These are phyloP conservation scores for Scheffersomyces segobiensis DNA, from an alignment of 1,139 yeast species.

Conservation along the genomic window DNA sequence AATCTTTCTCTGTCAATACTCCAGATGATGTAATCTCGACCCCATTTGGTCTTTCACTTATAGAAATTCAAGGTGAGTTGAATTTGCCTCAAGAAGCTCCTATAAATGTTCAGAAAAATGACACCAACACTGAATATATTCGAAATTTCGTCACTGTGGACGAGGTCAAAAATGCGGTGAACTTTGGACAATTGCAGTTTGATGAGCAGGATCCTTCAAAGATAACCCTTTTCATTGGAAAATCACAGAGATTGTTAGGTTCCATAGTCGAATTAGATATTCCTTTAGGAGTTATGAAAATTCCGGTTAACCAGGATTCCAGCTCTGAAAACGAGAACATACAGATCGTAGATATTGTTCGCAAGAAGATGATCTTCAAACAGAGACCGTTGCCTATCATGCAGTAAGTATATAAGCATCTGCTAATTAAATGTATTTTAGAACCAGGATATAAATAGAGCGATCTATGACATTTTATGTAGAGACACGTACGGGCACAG, in stretches of 20 bases:
- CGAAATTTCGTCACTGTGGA: slow-evolving; percentile 34
- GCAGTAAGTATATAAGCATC: slow-evolving; percentile 29
- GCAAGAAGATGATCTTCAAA: slow-evolving; percentile 57
- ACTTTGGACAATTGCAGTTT: slow-evolving; percentile 59
- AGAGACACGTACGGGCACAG: background rate
- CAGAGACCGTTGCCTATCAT: slow-evolving; percentile 74
- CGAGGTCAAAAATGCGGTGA: slow-evolving; percentile 47
- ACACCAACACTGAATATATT: slow-evolving; percentile 22
- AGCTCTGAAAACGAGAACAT: slow-evolving; percentile 22
- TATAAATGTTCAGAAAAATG: slow-evolving; percentile 11
- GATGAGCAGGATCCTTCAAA: slow-evolving; percentile 41
- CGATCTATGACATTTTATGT: background rate
- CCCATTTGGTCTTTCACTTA: slow-evolving; percentile 54
- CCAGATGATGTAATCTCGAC: slow-evolving; percentile 40
- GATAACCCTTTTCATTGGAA: slow-evolving; percentile 63
- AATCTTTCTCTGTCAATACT: slow-evolving; percentile 6
- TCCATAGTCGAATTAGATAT: slow-evolving; percentile 53
- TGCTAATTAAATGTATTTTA: slow-evolving; percentile 4
- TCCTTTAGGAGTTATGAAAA: slow-evolving; percentile 61
- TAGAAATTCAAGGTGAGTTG: slow-evolving; percentile 75
- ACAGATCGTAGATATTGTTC: slow-evolving; percentile 58
- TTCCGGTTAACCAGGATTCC: slow-evolving; percentile 26
- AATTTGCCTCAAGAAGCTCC: slow-evolving; percentile 51
- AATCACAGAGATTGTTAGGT: slow-evolving; percentile 66
- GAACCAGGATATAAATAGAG: background rate